Evolutionary conservation across 2,329 filamentous ascomycete species (phyloP).

Genomic region (Arthrinium puccinioides): DNA sequence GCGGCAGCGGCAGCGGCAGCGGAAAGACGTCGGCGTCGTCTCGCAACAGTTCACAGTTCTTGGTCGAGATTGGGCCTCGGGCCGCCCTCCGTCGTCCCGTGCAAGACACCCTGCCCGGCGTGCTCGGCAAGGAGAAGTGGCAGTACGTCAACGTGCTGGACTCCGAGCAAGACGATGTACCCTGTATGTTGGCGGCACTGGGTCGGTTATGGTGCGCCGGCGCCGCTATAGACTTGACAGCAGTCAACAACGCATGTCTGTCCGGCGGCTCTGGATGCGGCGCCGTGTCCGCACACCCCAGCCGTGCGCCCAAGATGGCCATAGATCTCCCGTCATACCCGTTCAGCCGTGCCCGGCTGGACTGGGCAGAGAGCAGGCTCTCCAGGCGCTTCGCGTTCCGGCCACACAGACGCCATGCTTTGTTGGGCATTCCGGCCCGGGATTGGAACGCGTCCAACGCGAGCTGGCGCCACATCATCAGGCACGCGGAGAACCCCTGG

Average conservation of each 20-base stretch:
- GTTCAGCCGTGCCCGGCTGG: conserved; percentile 27
- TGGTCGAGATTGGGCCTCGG: conserved; percentile 28
- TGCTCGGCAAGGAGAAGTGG: not conserved
- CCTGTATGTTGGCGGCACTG: not conserved
- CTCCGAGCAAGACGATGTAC: no score
- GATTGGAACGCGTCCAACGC: conserved; percentile 16
- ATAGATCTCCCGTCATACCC: conserved; percentile 34
- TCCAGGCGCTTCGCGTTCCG: conserved; percentile 25
- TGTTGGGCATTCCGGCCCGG: conserved; percentile 25
- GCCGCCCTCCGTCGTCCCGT: conserved; percentile 25
- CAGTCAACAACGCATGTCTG: not conserved
- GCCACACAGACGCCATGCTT: conserved; percentile 25
- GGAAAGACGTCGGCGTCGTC: conserved; percentile 3
- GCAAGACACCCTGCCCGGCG: conserved; percentile 18
- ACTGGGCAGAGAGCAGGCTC: conserved; percentile 29
- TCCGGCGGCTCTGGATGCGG: no score
- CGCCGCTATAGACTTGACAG: not conserved
- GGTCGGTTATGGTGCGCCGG: not conserved
- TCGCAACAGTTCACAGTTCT: conserved; percentile 4
- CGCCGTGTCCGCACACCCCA: no score
- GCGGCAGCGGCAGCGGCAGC: not conserved
- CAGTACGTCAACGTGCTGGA: not conserved
- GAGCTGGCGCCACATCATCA: conserved; percentile 26
- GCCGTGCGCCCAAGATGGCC: conserved; percentile 21
- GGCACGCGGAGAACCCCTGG: conserved; percentile 30